Conservation (phyloP, 2,329 filamentous ascomycete genomes). For the Colletotrichum sansevieriae region DNA sequence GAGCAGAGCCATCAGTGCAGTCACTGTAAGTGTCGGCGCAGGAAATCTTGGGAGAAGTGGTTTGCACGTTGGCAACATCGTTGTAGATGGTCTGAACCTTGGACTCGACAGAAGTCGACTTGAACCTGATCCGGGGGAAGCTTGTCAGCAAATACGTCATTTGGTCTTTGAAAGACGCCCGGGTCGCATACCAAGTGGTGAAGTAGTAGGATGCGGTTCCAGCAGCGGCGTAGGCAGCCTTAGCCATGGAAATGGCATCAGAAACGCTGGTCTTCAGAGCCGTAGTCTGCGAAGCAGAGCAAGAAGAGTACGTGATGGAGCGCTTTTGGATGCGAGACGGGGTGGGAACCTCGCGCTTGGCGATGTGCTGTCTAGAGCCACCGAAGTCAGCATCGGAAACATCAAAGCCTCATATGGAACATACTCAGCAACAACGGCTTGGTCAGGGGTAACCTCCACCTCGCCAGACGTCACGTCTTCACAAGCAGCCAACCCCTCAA, state of each 20-base stretch:
- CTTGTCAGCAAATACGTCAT: no score
- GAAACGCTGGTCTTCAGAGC: constrained; percentile 28
- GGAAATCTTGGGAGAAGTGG: constrained; percentile 37
- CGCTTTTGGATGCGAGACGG: constrained; percentile 37
- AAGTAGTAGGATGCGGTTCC: constrained; percentile 22
- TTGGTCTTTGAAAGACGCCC: no score
- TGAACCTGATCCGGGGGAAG: constrained; percentile 18
- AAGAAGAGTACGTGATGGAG: constrained; percentile 37
- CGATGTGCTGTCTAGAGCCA: constrained; percentile 19
- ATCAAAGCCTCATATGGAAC: background rate
- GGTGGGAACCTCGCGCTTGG: constrained; percentile 18
- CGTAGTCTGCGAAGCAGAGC: constrained; percentile 24
- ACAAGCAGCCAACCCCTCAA: constrained; percentile 24
- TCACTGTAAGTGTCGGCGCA: constrained; percentile 36
- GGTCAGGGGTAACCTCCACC: constrained; percentile 31
- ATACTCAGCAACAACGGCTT: constrained; percentile 23
- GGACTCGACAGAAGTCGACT: constrained; percentile 29
- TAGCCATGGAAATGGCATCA: constrained; percentile 39
- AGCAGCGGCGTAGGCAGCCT: constrained; percentile 32
- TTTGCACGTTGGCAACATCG: constrained; percentile 31
- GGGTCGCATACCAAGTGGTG: constrained; percentile 31
- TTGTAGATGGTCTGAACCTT: constrained; percentile 39
- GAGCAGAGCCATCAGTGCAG: constrained; percentile 33
- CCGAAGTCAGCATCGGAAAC: background rate
- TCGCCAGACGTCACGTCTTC: constrained; percentile 29